Percentiles rank a stretch among this genome's conserved stretches.
Evolutionary conservation across 164 flowering plant species (phyloP).

Genomic region (Tetracentron sinense): DNA sequence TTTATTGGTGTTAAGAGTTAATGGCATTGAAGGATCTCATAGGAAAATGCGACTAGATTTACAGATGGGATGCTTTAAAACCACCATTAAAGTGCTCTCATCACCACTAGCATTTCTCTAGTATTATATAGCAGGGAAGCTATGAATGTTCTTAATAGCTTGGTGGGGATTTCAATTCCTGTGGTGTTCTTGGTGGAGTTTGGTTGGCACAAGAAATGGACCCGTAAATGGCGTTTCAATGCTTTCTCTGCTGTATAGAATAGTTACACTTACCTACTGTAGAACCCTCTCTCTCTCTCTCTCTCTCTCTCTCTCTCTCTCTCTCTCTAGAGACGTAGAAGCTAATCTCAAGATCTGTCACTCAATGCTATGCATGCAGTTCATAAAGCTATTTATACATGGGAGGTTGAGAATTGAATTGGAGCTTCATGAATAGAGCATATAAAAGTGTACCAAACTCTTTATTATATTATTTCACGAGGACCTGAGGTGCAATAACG

Average conservation of each 20-base stretch:
- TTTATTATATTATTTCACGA: too few species aligned
- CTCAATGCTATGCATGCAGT: too few species aligned
- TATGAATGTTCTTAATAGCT: constrained; percentile 2
- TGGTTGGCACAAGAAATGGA: neutral
- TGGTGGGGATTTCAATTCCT: neutral
- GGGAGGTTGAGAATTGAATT: neutral
- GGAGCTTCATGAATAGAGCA: neutral
- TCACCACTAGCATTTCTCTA: neutral
- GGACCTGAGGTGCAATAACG: too few species aligned
- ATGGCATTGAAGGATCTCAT: constrained; percentile 10
- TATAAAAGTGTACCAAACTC: neutral
- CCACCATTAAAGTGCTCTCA: neutral
- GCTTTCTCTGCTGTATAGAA: neutral
- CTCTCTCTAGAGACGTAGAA: too few species aligned
- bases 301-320: neutral
- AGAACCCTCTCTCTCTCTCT: too few species aligned
- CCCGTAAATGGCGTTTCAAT: neutral
- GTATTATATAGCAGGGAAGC: neutral
- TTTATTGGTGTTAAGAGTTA: neutral
- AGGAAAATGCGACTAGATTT: constrained; percentile 8
- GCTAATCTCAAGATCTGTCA: too few species aligned
- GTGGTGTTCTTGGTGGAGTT: neutral
- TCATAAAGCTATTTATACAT: too few species aligned
- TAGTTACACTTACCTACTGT: too few species aligned
- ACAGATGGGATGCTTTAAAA: constrained; percentile 4